Evolutionary conservation across 768 basidiomycete genomes (phyloP), one percentile per base, ranked within the genome.

Genomic region (Scleroderma citrinum): DNA sequence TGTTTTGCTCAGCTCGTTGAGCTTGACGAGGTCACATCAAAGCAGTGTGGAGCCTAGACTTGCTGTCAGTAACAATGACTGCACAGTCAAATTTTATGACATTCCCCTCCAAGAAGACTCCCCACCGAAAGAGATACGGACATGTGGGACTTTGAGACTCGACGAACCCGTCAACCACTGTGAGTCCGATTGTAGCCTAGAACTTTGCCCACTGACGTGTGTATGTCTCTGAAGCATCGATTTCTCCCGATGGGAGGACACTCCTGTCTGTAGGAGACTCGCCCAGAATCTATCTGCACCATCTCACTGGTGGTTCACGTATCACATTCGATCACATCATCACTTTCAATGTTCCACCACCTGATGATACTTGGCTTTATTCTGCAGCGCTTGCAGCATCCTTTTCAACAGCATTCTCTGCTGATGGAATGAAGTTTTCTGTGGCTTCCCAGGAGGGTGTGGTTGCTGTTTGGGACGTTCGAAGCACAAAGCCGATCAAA

Each of bases 261-360:
- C 76, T 97, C 13, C 78, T 96, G 1, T 91, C 86, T 3, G 93
- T 94, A 0, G 93, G 94, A 20, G 93, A 97, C 63, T 92, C 92
- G 10, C 81, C 83, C 38, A 84, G 90, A 49, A 83, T 94, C 11
- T 87, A 83, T 61, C 76, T 97, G 13, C 87, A 92, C 59, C 80
- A 82, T 47, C 76, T 94, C 51, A 76, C 80, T 2, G 85, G 85
- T 35, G 82, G 85, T 24, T 68, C 76, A 13, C 69, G 63, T 23
- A 71, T 87, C 55, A 69, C 78, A 3, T 88, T 92, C 56, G 63
- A 77, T 16, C 80, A 78, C 34, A 85, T 92, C 54, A 71, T 75
- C 1, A 83, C 78, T n/a, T 80, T 91, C 55, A 69, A 74, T 21
- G 75, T 89, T 10, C 84, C 85, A 0, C 70, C 78, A n/a, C 74